A percentile compares a stretch with the other conserved stretches of the same genome.
Conservation (phyloP, 352 stramenopile genomes). For the Elongisporangium senticosum region DNA sequence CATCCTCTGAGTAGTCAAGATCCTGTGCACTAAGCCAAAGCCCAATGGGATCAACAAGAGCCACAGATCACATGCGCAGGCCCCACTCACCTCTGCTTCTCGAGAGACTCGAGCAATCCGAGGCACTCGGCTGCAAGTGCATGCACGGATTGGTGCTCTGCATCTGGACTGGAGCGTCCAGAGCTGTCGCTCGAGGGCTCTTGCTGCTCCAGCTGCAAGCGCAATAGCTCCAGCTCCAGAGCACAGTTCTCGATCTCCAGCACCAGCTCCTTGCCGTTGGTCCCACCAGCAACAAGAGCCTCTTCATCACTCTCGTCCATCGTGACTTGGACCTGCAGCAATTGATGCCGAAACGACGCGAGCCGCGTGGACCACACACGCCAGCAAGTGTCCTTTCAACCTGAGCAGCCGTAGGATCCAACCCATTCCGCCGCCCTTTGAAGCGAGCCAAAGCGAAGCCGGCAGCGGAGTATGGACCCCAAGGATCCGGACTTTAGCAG, state of each 20-base stretch:
- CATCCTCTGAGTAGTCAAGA: neutral
- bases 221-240: neutral
- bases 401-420: conserved; percentile 1
- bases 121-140: neutral
- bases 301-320: neutral
- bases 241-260: neutral
- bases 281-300: neutral
- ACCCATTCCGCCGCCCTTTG: neutral
- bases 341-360: conserved; percentile 9
- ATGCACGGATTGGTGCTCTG: neutral
- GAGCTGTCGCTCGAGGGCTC: neutral
- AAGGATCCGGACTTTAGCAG: conserved; percentile 26
- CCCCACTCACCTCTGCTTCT: neutral
- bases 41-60: no score
- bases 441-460: neutral
- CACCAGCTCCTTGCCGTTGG: neutral
- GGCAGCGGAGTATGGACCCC: conserved; percentile 13
- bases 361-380: neutral
- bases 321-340: neutral
- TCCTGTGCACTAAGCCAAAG: neutral
- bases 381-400: conserved; percentile 1
- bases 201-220: neutral
- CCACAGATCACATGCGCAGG: no score
- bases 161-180: neutral
- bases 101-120: neutral